phyloP scores from a whole-genome alignment of 2,329 filamentous ascomycete genomes.

The Aspergillus luchuensis region DNA sequence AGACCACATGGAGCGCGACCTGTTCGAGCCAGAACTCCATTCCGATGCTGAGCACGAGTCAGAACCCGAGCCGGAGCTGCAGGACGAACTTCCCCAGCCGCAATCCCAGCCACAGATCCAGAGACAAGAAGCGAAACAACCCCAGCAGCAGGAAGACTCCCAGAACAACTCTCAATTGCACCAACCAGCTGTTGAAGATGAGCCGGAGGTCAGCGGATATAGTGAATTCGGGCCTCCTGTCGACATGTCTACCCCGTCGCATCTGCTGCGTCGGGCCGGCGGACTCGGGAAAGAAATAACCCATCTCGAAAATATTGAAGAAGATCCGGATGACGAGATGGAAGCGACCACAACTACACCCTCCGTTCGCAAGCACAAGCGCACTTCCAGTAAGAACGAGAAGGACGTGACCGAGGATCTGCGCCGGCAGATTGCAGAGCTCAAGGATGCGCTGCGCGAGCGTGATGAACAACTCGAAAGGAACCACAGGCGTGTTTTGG shows the following conservation, averaged over 20 bases:
- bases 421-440: conserved; percentile 34
- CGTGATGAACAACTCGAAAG: conserved; percentile 39
- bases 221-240: conserved; percentile 47
- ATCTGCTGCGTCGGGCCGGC: conserved; percentile 37
- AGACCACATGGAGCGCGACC: background rate
- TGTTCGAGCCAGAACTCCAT: conserved; percentile 10
- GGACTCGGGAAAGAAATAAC: conserved; percentile 33
- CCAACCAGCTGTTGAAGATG: conserved; percentile 33
- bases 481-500: conserved; percentile 34
- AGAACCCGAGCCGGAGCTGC: conserved; percentile 14
- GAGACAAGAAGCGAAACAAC: conserved; percentile 1
- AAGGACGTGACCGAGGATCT: conserved; percentile 27
- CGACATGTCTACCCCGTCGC: conserved; percentile 48
- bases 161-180: conserved; percentile 25
- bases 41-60: conserved; percentile 12
- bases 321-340: conserved; percentile 32
- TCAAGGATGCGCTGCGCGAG: conserved; percentile 35
- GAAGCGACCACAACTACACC: conserved; percentile 27
- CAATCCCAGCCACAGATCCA: background rate
- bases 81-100: conserved; percentile 9
- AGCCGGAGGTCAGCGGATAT: conserved; percentile 38
- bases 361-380: conserved; percentile 27
- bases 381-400: conserved; percentile 19
- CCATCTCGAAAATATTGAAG: conserved; percentile 41
- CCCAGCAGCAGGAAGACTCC: conserved; percentile 15